These are phyloP conservation scores for Xylariaceae sp. DNA, from an alignment of 2,329 filamentous ascomycete species.

Conservation along the genomic window DNA sequence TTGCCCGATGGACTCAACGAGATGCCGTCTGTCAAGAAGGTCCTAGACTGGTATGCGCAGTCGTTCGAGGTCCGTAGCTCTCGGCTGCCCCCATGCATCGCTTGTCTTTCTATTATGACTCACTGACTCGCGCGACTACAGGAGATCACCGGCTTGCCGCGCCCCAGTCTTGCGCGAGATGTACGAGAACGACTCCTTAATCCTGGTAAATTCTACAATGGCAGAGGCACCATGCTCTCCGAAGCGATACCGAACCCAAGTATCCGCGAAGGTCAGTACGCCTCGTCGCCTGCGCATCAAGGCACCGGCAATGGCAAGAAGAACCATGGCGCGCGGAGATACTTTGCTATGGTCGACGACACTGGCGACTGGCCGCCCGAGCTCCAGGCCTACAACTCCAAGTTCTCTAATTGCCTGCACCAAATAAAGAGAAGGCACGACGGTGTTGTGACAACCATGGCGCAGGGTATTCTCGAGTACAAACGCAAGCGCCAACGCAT, in stretches of 20 bases:
- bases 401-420: conserved; percentile 82
- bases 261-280: conserved; percentile 76
- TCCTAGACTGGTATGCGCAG: conserved; percentile 98
- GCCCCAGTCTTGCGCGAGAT: conserved; percentile 70
- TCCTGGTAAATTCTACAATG: conserved; percentile 48
- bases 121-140: conserved; percentile 37
- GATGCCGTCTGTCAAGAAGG: conserved; percentile 93
- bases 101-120: conserved; percentile 24
- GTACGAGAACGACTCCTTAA: conserved; percentile 73
- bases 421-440: conserved; percentile 95
- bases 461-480: conserved; percentile 96
- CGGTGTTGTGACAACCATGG: conserved; percentile 94
- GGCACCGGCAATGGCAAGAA: conserved; percentile 43
- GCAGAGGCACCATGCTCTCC: conserved; percentile 62
- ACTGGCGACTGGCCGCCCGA: conserved; percentile 87
- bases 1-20: conserved; percentile 94
- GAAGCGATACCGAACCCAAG: conserved; percentile 89
- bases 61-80: conserved; percentile 75
- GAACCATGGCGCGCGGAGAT: conserved; percentile 59
- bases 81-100: conserved; percentile 9
- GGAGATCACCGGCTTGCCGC: conserved; percentile 86
- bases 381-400: conserved; percentile 87
- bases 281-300: conserved; percentile 48
- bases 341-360: conserved; percentile 91
- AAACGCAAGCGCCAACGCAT: conserved; percentile 94